phyloP scores from a whole-genome alignment of 140 eudicot genomes.

The Anethum foeniculum region DNA sequence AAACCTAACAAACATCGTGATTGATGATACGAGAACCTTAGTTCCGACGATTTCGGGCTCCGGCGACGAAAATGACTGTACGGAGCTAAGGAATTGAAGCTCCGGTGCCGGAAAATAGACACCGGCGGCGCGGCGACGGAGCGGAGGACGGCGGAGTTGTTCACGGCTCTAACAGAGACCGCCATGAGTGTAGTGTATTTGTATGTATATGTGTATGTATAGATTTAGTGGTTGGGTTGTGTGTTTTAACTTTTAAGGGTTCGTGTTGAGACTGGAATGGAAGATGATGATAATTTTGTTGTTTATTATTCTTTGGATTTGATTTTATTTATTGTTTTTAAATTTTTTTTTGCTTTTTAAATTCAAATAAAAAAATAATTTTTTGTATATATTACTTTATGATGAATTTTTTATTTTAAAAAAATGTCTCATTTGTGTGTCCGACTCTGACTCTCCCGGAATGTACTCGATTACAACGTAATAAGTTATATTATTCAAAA shows the following conservation, averaged over 20 bases:
- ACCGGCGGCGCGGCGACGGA: constrained; percentile 44
- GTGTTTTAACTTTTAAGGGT: neutral
- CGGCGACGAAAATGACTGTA: constrained; percentile 9
- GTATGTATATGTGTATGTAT: neutral
- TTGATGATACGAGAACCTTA: constrained; percentile 22
- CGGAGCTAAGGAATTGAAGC: neutral
- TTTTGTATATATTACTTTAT: too few species aligned
- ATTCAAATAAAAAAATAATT: too few species aligned
- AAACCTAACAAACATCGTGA: constrained; percentile 12
- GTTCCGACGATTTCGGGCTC: neutral
- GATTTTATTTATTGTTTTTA: neutral
- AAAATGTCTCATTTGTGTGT: too few species aligned
- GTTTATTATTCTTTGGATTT: neutral
- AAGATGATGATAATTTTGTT: neutral
- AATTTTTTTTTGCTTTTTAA: too few species aligned
- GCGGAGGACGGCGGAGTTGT: constrained; percentile 45
- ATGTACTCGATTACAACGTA: too few species aligned
- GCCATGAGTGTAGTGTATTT: constrained; percentile 29
- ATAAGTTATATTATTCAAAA: too few species aligned
- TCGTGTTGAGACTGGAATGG: neutral
- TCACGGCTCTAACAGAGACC: constrained; percentile 47
- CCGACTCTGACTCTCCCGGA: too few species aligned
- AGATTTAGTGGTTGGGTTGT: neutral
- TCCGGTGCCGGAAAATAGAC: constrained; percentile 27
- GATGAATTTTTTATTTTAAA: too few species aligned